Percentiles rank a stretch among this genome's conserved stretches.
phyloP scores from a whole-genome alignment of 257 asterid species.

The Paraleonurus japonicus region DNA sequence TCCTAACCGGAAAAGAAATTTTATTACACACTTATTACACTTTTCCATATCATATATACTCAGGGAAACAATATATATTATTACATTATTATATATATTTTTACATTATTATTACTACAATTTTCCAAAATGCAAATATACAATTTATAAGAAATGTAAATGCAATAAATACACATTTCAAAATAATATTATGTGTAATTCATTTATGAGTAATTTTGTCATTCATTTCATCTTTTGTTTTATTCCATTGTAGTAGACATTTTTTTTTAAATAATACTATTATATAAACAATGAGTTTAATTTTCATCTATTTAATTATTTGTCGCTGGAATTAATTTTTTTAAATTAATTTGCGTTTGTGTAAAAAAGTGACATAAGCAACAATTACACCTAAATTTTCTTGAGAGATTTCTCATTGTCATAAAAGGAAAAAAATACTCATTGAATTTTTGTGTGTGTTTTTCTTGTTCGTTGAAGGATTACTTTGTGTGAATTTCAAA shows the following conservation, averaged over 20 bases:
- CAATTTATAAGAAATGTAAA: too few species aligned
- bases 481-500: not conserved
- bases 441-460: not conserved
- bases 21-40: too few species aligned
- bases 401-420: not conserved
- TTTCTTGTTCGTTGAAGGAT: not conserved
- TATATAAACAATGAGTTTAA: not conserved
- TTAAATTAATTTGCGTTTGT: not conserved
- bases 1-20: too few species aligned
- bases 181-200: too few species aligned
- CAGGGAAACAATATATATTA: too few species aligned
- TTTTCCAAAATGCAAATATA: too few species aligned
- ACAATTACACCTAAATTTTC: not conserved
- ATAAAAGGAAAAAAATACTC: not conserved
- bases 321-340: too few species aligned
- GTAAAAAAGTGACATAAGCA: not conserved
- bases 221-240: not conserved
- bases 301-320: too few species aligned
- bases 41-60: too few species aligned
- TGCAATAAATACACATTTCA: not conserved
- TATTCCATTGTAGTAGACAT: not conserved
- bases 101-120: too few species aligned
- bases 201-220: not conserved
- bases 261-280: too few species aligned
- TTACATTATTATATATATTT: too few species aligned